phyloP scores from a whole-genome alignment of 805 yeast species.

The Phaffomyces antillensis region DNA sequence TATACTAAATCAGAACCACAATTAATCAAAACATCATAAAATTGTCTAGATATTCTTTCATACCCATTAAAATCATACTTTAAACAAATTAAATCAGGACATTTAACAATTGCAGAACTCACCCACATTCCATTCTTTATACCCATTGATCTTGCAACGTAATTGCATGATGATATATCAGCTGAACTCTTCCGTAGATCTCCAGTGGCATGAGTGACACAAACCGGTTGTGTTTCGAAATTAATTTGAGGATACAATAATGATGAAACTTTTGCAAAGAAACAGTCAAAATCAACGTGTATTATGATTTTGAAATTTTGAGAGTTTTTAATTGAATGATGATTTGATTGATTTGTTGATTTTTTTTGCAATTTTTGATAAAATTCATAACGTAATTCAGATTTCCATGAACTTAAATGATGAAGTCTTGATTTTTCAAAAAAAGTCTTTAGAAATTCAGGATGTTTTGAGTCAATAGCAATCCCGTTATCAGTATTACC shows the following conservation, averaged over 20 bases:
- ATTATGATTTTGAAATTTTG: conserved; percentile 34
- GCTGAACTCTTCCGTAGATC: conserved; percentile 37
- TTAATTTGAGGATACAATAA: conserved; percentile 47
- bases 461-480: conserved; percentile 59
- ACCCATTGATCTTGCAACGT: conserved; percentile 74
- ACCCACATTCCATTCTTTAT: conserved; percentile 91
- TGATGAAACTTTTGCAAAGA: conserved; percentile 83
- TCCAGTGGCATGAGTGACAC: conserved; percentile 46
- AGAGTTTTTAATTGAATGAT: not conserved
- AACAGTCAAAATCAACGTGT: conserved; percentile 91
- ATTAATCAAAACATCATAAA: conserved; percentile 53
- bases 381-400: conserved; percentile 59
- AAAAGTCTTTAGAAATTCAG: conserved; percentile 63
- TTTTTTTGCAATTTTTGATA: conserved; percentile 29
- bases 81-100: conserved; percentile 59
- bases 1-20: conserved; percentile 32
- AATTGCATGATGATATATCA: conserved; percentile 90
- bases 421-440: conserved; percentile 82
- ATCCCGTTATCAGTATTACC: not conserved
- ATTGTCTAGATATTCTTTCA: conserved; percentile 52
- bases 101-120: conserved; percentile 49
- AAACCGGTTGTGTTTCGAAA: conserved; percentile 42
- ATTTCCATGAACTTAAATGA: conserved; percentile 83
- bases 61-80: conserved; percentile 73
- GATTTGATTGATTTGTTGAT: conserved; percentile 4